These are phyloP conservation scores for Neurospora tetraspora DNA, from an alignment of 495 filamentous ascomycete species.

Conservation along the genomic window DNA sequence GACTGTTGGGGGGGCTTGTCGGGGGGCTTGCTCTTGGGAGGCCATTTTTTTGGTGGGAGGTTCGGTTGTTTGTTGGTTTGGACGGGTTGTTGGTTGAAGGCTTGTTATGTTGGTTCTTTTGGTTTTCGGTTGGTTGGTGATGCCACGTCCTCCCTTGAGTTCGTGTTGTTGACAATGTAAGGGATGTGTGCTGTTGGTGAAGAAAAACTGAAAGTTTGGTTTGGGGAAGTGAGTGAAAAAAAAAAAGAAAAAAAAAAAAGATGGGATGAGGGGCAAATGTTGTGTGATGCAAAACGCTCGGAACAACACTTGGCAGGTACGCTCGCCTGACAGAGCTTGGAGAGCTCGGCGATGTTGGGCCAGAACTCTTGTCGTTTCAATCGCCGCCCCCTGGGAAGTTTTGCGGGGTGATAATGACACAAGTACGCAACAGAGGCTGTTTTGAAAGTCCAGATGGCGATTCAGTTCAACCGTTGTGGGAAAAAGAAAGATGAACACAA, in stretches of 20 bases:
- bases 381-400: not conserved
- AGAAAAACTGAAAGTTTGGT: not conserved
- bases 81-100: not conserved
- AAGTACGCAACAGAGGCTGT: not conserved
- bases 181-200: not conserved
- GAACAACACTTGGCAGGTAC: not conserved
- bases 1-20: constrained; percentile 33
- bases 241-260: not conserved
- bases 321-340: not conserved
- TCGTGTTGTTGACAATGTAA: not conserved
- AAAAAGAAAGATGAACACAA: not conserved
- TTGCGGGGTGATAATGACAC: not conserved
- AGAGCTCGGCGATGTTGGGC: not conserved
- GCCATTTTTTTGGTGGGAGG: not conserved
- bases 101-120: not conserved
- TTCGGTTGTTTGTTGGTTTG: not conserved
- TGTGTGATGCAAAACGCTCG: not conserved
- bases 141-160: not conserved
- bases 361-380: not conserved
- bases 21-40: constrained; percentile 3
- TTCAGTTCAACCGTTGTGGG: not conserved
- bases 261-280: not conserved
- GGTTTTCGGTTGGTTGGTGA: not conserved
- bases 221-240: not conserved
- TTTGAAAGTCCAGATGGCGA: not conserved